Evolutionary conservation across 345 rosid genomes (phyloP), one percentile per base, ranked within the genome.

Genomic region (Lepidium aucheri): DNA sequence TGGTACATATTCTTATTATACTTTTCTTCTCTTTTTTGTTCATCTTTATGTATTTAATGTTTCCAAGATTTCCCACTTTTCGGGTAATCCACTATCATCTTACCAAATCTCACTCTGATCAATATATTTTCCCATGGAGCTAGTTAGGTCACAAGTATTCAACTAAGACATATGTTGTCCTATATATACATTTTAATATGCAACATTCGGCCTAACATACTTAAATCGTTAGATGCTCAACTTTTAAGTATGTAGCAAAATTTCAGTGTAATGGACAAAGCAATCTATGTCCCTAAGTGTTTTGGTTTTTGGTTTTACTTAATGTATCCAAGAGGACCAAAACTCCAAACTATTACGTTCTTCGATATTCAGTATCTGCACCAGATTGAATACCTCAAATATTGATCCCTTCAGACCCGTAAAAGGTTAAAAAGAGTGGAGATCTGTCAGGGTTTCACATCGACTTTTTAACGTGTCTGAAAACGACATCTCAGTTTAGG

Each of bases 1-100:
- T 65, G 72, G 67, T 73, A 72, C 42, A 24, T 15, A 28, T 50
- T 32, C 33, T 56, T 72, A 50, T 46, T n/a, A n/a, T n/a, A n/a
- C n/a, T 9, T 16, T 35, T 14, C 30, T 32, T 56, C 53, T 57
- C 57, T n/a, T 35, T 72, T 65, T 65, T 61, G 10, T 0, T 50
- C 42, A 6, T 28, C 4, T 28, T 24, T 20, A 3, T n/a, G 47
- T 46, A 13, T 24, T n/a, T 45, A 16, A 71, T 57, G 36, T 20
- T 54, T 63, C 52, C 15, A 7, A 20, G 44, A 30, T 63, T 26
- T 58, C 70, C 52, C 10, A 9, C 63, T 56, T 63, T 71, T 63
- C 6, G 1, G 63, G 75, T 46, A 71, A 63, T 45, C 50, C 2
- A 10, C 28, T 69, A 30, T 60, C 17, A 33, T 0, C 0, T 28